These are phyloP conservation scores for Stagonosporopsis rhizophila DNA, from an alignment of 2,329 filamentous ascomycete species.

Conservation along the genomic window DNA sequence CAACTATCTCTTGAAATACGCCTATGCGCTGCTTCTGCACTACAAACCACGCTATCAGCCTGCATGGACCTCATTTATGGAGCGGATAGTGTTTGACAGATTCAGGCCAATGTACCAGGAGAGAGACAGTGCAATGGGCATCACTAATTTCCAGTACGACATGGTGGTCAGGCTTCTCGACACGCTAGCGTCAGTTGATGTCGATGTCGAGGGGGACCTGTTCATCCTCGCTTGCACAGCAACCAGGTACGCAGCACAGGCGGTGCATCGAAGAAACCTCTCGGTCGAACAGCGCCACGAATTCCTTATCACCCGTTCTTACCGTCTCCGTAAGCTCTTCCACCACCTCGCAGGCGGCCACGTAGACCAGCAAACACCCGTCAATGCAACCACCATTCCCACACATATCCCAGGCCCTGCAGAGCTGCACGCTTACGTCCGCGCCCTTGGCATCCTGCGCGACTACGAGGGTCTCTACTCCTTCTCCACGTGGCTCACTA, in stretches of 20 bases:
- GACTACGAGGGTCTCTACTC: constrained; percentile 66
- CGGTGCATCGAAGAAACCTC: constrained; percentile 20
- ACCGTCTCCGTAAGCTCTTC: constrained; percentile 37
- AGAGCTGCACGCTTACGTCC: constrained; percentile 66
- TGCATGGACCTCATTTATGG: constrained; percentile 41
- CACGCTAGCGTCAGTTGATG: constrained; percentile 34
- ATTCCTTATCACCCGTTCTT: constrained; percentile 26
- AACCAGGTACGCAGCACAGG: constrained; percentile 39
- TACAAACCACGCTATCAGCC: constrained; percentile 35
- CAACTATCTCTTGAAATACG: constrained; percentile 41
- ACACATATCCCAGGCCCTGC: constrained; percentile 56
- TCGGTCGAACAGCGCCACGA: constrained; percentile 18
- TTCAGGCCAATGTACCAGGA: constrained; percentile 1
- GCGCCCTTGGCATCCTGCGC: constrained; percentile 66
- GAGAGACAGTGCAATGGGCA: constrained; percentile 12
- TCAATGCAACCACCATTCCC: constrained; percentile 32
- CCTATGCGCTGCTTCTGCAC: constrained; percentile 34
- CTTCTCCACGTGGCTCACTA: constrained; percentile 65
- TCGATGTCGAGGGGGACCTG: constrained; percentile 45
- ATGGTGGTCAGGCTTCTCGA: constrained; percentile 35
- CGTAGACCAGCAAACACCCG: constrained; percentile 18
- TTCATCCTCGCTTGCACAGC: constrained; percentile 45
- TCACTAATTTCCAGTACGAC: constrained; percentile 29
- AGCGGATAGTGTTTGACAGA: constrained; percentile 27
- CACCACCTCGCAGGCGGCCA: constrained; percentile 32